A percentile compares a stretch with the other conserved stretches of the same genome.
Conservation (phyloP, 208 protist genomes). For the Perkinsela sp. region DNA sequence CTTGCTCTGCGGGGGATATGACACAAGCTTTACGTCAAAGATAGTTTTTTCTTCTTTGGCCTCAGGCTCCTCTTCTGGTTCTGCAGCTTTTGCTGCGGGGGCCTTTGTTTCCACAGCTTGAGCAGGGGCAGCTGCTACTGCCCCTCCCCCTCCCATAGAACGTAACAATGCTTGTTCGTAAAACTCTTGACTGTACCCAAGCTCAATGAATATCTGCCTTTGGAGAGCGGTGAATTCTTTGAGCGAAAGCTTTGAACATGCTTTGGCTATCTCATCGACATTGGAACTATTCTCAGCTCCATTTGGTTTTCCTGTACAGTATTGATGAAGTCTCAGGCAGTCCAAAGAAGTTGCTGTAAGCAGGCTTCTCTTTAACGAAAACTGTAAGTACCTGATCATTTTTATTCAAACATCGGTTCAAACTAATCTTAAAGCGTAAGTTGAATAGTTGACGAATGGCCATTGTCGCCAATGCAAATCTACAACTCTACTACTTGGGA, state of each 20-base stretch:
- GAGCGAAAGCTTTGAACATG: not conserved
- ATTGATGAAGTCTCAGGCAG: no score
- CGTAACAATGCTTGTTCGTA: slow-evolving; percentile 5
- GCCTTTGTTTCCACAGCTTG: not conserved
- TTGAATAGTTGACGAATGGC: no score
- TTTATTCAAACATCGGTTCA: no score
- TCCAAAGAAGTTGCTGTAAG: no score
- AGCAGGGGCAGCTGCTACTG: not conserved
- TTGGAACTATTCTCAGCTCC: not conserved
- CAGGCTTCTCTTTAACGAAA: no score
- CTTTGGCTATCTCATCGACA: not conserved
- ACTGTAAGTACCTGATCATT: no score
- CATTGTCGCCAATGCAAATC: no score
- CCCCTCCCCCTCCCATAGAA: not conserved
- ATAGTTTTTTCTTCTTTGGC: slow-evolving; percentile 62
- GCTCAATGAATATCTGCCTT: slow-evolving; percentile 1
- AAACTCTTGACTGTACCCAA: not conserved
- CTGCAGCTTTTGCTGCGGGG: slow-evolving; percentile 3
- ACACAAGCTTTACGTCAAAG: slow-evolving; percentile 54
- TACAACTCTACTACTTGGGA: no score
- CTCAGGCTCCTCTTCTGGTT: slow-evolving; percentile 35
- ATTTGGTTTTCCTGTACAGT: not conserved
- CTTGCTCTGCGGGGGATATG: slow-evolving; percentile 44
- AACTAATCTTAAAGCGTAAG: no score
- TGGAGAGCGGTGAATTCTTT: not conserved